Percentiles rank a stretch among this genome's conserved stretches.
Evolutionary conservation across 164 flowering plant genomes (phyloP).

Genomic region (Amborella trichopoda): DNA sequence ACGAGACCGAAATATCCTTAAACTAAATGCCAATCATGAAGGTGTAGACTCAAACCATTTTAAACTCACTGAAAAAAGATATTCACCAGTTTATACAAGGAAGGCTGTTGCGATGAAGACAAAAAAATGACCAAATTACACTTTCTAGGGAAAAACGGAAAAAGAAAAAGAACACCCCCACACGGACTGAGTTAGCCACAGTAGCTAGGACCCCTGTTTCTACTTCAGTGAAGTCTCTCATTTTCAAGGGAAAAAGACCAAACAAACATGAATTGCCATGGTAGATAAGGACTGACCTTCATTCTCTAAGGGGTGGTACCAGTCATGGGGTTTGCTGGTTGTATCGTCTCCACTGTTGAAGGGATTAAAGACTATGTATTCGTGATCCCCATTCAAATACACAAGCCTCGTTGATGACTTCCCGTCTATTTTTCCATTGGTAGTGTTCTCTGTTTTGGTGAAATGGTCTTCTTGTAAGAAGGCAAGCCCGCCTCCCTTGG

Average conservation of each 20-base stretch:
- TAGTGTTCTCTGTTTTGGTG: conserved; percentile 11
- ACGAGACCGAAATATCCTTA: too few relatives aligned
- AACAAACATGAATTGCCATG: not conserved
- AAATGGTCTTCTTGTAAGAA: conserved; percentile 29
- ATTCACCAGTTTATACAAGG: too few relatives aligned
- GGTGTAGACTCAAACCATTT: too few relatives aligned
- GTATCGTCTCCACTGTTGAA: conserved; percentile 18
- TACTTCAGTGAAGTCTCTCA: too few relatives aligned
- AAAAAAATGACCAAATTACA: too few relatives aligned
- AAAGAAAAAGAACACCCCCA: too few relatives aligned
- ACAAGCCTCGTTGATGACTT: conserved; percentile 35
- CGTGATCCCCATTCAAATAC: conserved; percentile 63
- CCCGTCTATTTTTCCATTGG: conserved; percentile 20
- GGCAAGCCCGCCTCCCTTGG: conserved; percentile 61
- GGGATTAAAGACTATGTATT: conserved; percentile 74
- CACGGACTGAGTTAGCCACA: too few relatives aligned
- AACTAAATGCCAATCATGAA: too few relatives aligned
- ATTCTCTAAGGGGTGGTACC: conserved; percentile 25
- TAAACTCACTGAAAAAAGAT: too few relatives aligned
- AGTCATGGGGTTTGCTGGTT: not conserved
- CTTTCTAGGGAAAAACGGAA: too few relatives aligned
- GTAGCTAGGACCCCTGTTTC: too few relatives aligned
- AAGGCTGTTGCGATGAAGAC: too few relatives aligned
- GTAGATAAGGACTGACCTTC: conserved; percentile 27
- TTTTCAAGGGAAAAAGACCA: not conserved